Evolutionary conservation across 2,329 filamentous ascomycete genomes (phyloP), one percentile per base, ranked within the genome.

Genomic region (Incumbomyces delicatus): DNA sequence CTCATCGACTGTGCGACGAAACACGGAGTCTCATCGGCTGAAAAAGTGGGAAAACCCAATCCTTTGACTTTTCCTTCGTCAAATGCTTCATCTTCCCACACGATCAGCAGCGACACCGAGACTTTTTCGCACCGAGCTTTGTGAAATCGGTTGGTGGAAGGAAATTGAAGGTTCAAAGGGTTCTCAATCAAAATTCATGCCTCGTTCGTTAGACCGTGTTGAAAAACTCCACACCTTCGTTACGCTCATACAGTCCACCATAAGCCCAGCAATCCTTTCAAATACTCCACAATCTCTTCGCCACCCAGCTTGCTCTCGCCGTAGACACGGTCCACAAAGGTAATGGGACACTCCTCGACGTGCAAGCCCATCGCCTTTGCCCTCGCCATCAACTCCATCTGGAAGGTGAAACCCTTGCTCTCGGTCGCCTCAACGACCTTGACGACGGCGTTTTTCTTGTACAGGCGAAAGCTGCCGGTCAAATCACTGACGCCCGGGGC

Each of bases 381-480:
- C 52, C 89, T 77, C 7, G 96, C 90, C 83, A 95, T 96, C 81
- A 98, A 85, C 76, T 95, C 90, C 92, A 98, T 98, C 79, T 98
- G 92, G 75, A 98, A 98, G 34, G 85, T 90, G 66, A 96, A 98
- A 2, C 92, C 92, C 72, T 96, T 95, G 64, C 87, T 92, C 75
- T 95, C 84, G 7, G 88, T 95, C 67, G 78, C 87, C 61, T 76
- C 73, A 59, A 98, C 95, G 49, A 94, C 87, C 74, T 87, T 89
- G 66, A 94, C 79, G 61, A 98, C 68, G 52, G 95, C 87, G 50
- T 74, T 72, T 71, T 84, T 88, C 81, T 94, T 96, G 69, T 98
- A 98, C 65, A 98, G 67, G 53, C 92, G 74, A 71, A 96, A 98
- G 64, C 84, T 90, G 41, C 92, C 92, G 30, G 92, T 98, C 64